Conservation (phyloP, 345 rosid genomes). For the Acer campestre region DNA sequence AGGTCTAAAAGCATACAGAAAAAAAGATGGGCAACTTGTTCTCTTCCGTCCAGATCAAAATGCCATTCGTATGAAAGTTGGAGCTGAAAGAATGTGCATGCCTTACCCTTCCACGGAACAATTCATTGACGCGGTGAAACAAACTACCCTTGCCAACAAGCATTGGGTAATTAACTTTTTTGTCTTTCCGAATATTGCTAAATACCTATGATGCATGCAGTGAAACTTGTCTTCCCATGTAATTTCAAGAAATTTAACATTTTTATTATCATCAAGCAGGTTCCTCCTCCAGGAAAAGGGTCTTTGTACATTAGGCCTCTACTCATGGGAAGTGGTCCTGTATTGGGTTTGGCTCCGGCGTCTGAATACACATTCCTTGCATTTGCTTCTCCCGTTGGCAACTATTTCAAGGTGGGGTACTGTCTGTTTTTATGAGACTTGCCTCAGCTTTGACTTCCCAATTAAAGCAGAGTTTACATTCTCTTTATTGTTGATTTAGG, state of each 20-base stretch:
- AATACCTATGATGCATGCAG: neutral
- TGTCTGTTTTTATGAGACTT: neutral
- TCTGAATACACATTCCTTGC: slow-evolving; percentile 68
- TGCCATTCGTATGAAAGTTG: slow-evolving; percentile 64
- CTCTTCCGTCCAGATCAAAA: slow-evolving; percentile 76
- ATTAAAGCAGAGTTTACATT: neutral
- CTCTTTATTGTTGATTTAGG: slow-evolving; percentile 38
- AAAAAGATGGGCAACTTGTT: slow-evolving; percentile 59
- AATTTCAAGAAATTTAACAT: neutral
- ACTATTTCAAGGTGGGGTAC: slow-evolving; percentile 66
- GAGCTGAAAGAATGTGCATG: slow-evolving; percentile 91
- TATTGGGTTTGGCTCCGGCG: slow-evolving; percentile 71
- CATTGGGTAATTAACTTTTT: slow-evolving; percentile 61
- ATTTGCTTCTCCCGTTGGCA: slow-evolving; percentile 72
- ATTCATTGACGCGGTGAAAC: slow-evolving; percentile 69
- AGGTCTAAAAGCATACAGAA: slow-evolving; percentile 81
- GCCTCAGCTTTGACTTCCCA: neutral
- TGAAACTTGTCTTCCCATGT: neutral
- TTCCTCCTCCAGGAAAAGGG: slow-evolving; percentile 86
- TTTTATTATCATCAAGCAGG: slow-evolving; percentile 31
- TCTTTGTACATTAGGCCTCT: slow-evolving; percentile 78
- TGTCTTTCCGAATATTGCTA: neutral
- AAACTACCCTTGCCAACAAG: slow-evolving; percentile 65
- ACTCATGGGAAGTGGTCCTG: slow-evolving; percentile 74
- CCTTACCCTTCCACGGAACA: slow-evolving; percentile 71